Evolutionary conservation across 345 rosid genomes (phyloP).

Genomic region (Brassica napus): DNA sequence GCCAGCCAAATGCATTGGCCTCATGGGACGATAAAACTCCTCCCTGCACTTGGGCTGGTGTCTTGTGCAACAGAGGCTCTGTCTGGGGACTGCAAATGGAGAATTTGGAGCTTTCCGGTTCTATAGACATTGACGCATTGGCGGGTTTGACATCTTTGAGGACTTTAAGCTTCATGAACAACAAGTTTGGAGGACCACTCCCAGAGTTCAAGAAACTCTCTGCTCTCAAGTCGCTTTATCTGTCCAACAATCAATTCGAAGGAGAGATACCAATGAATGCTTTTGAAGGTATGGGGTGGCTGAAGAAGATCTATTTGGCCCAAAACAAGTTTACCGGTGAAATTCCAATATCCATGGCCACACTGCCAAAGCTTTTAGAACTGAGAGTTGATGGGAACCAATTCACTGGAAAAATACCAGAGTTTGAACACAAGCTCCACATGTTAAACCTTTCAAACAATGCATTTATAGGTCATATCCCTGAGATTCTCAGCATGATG

Average conservation of each 20-base stretch:
- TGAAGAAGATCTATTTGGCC: constrained; percentile 63
- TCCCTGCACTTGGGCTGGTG: constrained; percentile 78
- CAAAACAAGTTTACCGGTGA: constrained; percentile 59
- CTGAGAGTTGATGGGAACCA: constrained; percentile 64
- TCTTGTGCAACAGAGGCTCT: constrained; percentile 48
- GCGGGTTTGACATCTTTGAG: constrained; percentile 47
- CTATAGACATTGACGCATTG: constrained; percentile 49
- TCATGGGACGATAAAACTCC: constrained; percentile 44
- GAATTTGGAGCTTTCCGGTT: constrained; percentile 62
- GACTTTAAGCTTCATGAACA: constrained; percentile 66
- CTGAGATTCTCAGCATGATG: constrained; percentile 45
- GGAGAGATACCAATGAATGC: constrained; percentile 62
- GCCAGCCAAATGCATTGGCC: constrained; percentile 36
- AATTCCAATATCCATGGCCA: constrained; percentile 61
- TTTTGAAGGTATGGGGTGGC: constrained; percentile 56
- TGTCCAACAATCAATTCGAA: constrained; percentile 63
- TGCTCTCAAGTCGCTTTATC: constrained; percentile 53
- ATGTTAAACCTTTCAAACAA: constrained; percentile 63
- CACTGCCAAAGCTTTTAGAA: constrained; percentile 55
- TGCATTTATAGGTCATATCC: constrained; percentile 61
- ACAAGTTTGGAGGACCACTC: constrained; percentile 57
- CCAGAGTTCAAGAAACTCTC: constrained; percentile 56
- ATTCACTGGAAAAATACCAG: constrained; percentile 64
- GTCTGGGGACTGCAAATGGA: constrained; percentile 74
- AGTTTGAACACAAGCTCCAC: constrained; percentile 43